phyloP scores from a whole-genome alignment of 2,329 filamentous ascomycete genomes.

The Neofusicoccum kwambonambiense region DNA sequence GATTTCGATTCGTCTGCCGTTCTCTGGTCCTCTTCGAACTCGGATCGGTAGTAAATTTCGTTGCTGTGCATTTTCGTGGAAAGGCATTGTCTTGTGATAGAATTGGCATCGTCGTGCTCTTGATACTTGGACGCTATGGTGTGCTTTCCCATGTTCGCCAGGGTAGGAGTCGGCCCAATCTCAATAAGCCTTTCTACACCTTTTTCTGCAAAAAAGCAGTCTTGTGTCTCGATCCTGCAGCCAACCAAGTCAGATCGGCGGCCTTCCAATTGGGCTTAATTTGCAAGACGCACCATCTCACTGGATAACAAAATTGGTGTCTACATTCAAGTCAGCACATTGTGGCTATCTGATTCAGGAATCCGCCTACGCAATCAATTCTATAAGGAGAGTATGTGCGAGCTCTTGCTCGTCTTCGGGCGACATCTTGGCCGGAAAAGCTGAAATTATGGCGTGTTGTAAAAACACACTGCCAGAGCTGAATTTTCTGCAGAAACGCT shows the following conservation, averaged over 20 bases:
- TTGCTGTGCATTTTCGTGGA: not conserved
- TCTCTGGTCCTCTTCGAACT: not conserved
- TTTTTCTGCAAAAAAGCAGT: not conserved
- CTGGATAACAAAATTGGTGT: not conserved
- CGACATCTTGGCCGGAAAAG: not conserved
- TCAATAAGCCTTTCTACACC: not conserved
- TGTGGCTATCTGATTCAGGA: not conserved
- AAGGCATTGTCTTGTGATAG: not conserved
- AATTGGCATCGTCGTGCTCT: not conserved
- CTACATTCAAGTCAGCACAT: not conserved
- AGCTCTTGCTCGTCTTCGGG: not conserved
- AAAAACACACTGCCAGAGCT: not conserved
- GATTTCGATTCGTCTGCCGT: not conserved
- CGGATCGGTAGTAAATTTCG: not conserved
- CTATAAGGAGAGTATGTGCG: not conserved
- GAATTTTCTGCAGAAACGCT: not conserved
- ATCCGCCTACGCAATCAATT: not conserved
- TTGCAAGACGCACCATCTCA: not conserved
- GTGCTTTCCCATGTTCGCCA: constrained; percentile 7
- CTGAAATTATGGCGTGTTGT: not conserved
- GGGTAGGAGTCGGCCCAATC: constrained; percentile 3
- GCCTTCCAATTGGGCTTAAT: not conserved
- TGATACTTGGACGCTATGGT: not conserved
- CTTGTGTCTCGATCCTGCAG: constrained; percentile 13
- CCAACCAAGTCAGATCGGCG: not conserved